phyloP scores from a whole-genome alignment of 768 basidiomycete genomes.

The Galerina marginata region DNA sequence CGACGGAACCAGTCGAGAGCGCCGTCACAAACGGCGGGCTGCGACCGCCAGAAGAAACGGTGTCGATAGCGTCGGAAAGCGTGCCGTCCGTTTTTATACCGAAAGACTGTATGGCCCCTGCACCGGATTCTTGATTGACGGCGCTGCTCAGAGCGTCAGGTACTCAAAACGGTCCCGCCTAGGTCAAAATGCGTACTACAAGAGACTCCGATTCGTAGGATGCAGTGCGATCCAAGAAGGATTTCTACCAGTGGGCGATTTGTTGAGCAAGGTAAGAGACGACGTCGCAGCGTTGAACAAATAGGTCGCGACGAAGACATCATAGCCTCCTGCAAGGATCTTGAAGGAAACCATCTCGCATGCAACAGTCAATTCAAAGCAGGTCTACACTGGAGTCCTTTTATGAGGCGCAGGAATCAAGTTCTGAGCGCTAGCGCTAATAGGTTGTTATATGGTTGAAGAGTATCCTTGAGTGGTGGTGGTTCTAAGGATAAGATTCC shows the following conservation, averaged over 20 bases:
- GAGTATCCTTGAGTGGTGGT: too few species aligned
- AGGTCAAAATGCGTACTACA: slow-evolving; percentile 54
- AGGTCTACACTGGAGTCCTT: too few species aligned
- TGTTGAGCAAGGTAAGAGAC: slow-evolving; percentile 50
- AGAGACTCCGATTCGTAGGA: slow-evolving; percentile 59
- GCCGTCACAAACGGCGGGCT: slow-evolving; percentile 56
- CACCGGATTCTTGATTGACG: slow-evolving; percentile 52
- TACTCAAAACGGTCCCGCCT: background rate
- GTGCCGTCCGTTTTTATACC: slow-evolving; percentile 47
- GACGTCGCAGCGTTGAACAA: slow-evolving; percentile 60
- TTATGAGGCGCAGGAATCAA: too few species aligned
- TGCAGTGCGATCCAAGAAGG: slow-evolving; percentile 69
- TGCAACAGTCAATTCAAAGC: too few species aligned
- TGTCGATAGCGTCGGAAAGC: slow-evolving; percentile 50
- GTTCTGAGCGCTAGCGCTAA: too few species aligned
- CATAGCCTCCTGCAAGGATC: slow-evolving; percentile 72
- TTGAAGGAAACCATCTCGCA: slow-evolving; percentile 65
- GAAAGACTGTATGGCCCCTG: slow-evolving; percentile 66
- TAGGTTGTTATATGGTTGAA: too few species aligned
- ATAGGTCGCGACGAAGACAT: slow-evolving; percentile 65
- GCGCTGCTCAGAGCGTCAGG: slow-evolving; percentile 45
- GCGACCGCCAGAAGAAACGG: slow-evolving; percentile 53
- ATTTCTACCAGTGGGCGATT: slow-evolving; percentile 54
- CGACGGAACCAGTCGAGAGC: slow-evolving; percentile 61
- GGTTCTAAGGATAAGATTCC: too few species aligned